Base-by-base conservation (phyloP, 2,329 filamentous ascomycete species). In the Teratosphaeria nubilosa region DNA sequence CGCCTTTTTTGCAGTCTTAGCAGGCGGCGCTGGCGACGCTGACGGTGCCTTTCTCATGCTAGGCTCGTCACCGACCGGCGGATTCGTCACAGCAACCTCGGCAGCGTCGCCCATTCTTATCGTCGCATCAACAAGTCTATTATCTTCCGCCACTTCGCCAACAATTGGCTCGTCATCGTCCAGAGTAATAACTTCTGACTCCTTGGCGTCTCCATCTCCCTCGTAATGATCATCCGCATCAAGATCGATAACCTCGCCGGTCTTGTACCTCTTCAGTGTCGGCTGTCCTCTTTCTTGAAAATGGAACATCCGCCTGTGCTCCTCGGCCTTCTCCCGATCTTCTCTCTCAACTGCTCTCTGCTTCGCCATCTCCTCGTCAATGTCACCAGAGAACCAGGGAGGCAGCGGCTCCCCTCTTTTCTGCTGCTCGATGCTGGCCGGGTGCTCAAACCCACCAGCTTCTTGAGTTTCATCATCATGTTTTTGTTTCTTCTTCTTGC, bases 321-420 rank as follows among this genome's bases (percentile, higher is more conserved):
- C 80, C 64, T 80, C 82, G 60, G 85, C 73, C 27, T 80, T 79
- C 54, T 86, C 80, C 60, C 86, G 79, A 32, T 75, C 72, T 57
- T 73, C 69, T 27, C 70, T 68, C 56, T 78, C 71, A 13, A 74
- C 51, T 3, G 56, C 64, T 56, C 72, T 71, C 56, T 77, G 74
- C 34, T 70, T 69, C 30, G 65, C 65, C n/a, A 91, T 84, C 59
- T 91, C 87, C 1, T 74, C 68, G 25, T 80, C 78, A 5, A 84
- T 74, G 61, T 76, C 72, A 3, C 84, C 81, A 2, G 76, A 74
- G 67, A 94, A 81, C 89, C 89, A 94, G 0, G 89, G 89, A 1
- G 89, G 89, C 7, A 92, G 69, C 0, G 86, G 86, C n/a, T 76
- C 78, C 1, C 81, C 76, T 72, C 70, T 78, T 70, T 61, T 78